Evolutionary conservation across 331 rosid species (phyloP).

Genomic region (Cucumis variabilis): DNA sequence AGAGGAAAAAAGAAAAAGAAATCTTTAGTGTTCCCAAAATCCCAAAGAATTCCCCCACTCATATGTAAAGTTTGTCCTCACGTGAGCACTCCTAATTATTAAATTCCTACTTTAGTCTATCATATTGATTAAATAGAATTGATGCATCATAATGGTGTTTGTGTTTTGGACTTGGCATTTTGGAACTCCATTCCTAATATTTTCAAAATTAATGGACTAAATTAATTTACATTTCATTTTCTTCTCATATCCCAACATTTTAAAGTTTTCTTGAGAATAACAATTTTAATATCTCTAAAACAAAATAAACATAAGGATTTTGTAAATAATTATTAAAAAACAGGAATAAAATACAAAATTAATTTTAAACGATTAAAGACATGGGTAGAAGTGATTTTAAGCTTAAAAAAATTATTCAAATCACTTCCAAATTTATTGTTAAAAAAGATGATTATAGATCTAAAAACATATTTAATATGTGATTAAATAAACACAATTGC

Average conservation of each 20-base stretch:
- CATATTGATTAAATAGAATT: conserved; percentile 1
- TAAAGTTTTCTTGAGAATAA: neutral
- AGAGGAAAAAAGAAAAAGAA: neutral
- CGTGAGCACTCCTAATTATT: conserved; percentile 13
- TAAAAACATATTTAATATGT: too few species aligned
- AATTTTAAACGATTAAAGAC: too few species aligned
- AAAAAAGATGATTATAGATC: too few species aligned
- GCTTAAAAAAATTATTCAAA: too few species aligned
- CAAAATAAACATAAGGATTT: too few species aligned
- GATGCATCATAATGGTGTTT: conserved; percentile 7
- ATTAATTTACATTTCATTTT: neutral
- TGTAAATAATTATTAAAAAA: too few species aligned
- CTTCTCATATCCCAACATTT: neutral
- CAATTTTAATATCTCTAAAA: too few species aligned
- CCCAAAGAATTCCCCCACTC: neutral
- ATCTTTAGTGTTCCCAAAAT: neutral
- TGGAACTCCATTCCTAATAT: too few species aligned
- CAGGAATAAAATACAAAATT: too few species aligned
- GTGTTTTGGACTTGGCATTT: neutral
- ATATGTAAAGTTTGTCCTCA: conserved; percentile 18
- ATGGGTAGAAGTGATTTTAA: too few species aligned
- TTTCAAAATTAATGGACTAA: neutral
- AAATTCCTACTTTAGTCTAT: neutral
- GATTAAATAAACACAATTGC: too few species aligned
- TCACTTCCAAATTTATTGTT: too few species aligned